A percentile compares a stretch with the other conserved stretches of the same genome.
These are phyloP conservation scores for Colletotrichum sp. DNA, from an alignment of 2,329 filamentous ascomycete genomes.

Conservation along the genomic window DNA sequence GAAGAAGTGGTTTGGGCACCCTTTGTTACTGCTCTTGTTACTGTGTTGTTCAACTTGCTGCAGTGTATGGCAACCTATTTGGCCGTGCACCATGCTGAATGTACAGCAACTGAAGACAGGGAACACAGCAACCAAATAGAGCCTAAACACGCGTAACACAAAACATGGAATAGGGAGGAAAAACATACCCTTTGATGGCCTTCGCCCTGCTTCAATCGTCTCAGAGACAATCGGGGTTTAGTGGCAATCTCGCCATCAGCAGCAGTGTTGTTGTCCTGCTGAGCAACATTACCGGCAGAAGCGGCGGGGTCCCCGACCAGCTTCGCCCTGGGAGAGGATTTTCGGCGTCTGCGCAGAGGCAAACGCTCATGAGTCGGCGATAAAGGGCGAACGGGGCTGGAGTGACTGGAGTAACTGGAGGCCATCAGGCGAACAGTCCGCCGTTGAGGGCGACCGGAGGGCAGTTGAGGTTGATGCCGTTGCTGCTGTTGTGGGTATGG, in stretches of 20 bases:
- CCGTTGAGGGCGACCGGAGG: background rate
- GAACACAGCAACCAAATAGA: no score
- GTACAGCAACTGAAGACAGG: no score
- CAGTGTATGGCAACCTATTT: no score
- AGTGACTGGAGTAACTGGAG: background rate
- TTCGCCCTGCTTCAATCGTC: background rate
- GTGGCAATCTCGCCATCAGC: fast-evolving
- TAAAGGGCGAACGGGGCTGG: background rate
- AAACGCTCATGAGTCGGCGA: background rate
- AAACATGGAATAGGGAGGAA: background rate
- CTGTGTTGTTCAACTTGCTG: no score
- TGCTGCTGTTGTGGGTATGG: background rate
- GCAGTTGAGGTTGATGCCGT: background rate
- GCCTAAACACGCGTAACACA: no score
- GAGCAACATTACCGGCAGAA: fast-evolving
- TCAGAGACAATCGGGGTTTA: background rate
- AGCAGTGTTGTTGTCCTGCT: background rate
- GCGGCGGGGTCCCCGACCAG: background rate
- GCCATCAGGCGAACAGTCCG: background rate
- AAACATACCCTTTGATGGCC: background rate
- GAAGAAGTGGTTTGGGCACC: no score
- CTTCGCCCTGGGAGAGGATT: background rate
- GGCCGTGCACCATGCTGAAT: no score
- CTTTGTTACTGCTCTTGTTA: no score
- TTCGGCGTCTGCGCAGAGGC: background rate